Base-by-base conservation (phyloP, 805 yeast species). In the Cyberlindnera nakhonratchasimensis region DNA sequence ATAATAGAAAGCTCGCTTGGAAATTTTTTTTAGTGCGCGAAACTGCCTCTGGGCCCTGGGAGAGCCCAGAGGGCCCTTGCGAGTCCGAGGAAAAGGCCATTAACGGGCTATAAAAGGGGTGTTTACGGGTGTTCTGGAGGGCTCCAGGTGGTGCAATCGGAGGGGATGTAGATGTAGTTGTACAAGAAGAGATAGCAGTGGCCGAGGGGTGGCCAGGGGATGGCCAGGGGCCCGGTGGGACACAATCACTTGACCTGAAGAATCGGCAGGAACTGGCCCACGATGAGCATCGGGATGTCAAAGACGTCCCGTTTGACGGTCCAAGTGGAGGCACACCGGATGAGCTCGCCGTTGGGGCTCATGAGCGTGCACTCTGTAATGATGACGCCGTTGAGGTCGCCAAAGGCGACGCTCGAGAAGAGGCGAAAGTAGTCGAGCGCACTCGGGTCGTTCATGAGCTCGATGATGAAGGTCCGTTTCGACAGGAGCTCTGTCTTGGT, bases 231-330 rank as follows among this genome's bases (percentile, higher is more conserved):
- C n/a, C n/a, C n/a, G n/a, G n/a, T n/a, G n/a, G n/a, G n/a, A n/a
- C n/a, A n/a, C n/a, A n/a, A n/a, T n/a, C 28, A 53, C 36, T 48
- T 58, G 3, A 54, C 62, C 24, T 56, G 59, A 7, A 83, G 63
- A 2, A 83, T 74, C 1, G 93, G 93, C 32, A 85, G 58, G 54
- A 85, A 83, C 57, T 86, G 91, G 0, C 95, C 95, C 34, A 85
- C 82, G 16, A 86, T 79, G 55, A 86, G 67, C 86, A 86, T 80
- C 7, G 96, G 95, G 36, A 86, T 78, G 62, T 85, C 91, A 63
- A 85, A 86, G 36, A 82, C 78, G 63, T 86, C 95, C 51, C 93
- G 67, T 51, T 84, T 84, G 13, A 86, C 87, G 0, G 95, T 86
- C 89, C 93, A 84, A 13, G 86, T 86, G 31, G 87, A 79, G 29